A percentile compares a stretch with the other conserved stretches of the same genome.
Conservation (phyloP, 2,329 filamentous ascomycete genomes). For the Cadophora luteo-olivacea region DNA sequence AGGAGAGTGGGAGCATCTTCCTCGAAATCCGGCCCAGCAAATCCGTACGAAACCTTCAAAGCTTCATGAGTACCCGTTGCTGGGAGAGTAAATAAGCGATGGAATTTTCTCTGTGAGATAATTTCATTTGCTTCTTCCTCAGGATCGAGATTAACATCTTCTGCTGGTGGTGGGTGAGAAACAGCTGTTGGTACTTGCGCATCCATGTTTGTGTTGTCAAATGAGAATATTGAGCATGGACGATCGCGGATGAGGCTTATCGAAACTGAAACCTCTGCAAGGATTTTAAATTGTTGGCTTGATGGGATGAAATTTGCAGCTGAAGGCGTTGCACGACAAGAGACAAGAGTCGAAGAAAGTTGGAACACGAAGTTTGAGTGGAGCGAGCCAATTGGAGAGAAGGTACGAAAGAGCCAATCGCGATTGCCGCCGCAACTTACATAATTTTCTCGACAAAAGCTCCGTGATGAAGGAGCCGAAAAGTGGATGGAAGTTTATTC, state of each 20-base stretch:
- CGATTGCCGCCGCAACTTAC: slow-evolving; percentile 5
- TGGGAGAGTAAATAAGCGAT: slow-evolving; percentile 37
- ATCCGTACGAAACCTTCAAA: slow-evolving; percentile 39
- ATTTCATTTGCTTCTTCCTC: slow-evolving; percentile 31
- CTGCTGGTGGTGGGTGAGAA: neutral
- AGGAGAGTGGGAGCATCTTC: slow-evolving; percentile 44
- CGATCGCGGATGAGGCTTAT: neutral
- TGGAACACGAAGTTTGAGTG: slow-evolving; percentile 3
- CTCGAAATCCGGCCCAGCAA: slow-evolving; percentile 37
- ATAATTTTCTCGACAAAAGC: neutral
- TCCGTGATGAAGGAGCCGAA: no score
- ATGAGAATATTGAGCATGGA: neutral
- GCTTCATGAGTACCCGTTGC: slow-evolving; percentile 34
- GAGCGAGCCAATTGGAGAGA: slow-evolving; percentile 10
- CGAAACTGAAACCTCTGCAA: neutral
- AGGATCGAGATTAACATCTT: neutral
- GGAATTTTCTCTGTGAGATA: slow-evolving; percentile 36
- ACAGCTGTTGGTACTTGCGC: slow-evolving; percentile 3
- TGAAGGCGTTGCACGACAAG: slow-evolving; percentile 4
- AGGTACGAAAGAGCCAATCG: slow-evolving; percentile 19
- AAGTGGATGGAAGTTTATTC: neutral
- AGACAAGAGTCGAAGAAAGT: neutral
- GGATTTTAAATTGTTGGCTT: neutral
- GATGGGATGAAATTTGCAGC: neutral
- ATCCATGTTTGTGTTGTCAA: slow-evolving; percentile 10